Conservation (phyloP, 345 rosid genomes). For the Eucalyptus cladocalyx region DNA sequence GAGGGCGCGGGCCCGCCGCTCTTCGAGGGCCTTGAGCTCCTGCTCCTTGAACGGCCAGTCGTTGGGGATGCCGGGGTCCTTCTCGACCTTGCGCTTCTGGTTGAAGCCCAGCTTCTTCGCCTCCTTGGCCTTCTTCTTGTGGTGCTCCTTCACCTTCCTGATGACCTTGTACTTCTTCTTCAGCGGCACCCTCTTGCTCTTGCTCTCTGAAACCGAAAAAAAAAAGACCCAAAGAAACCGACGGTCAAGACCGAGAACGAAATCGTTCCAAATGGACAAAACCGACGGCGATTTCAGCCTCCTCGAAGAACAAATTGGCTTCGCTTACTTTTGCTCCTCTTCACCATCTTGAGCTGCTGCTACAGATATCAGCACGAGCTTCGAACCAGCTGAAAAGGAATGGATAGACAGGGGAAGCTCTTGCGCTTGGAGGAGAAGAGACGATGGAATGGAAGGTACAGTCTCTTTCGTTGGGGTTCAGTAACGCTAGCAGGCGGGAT, state of each 20-base stretch:
- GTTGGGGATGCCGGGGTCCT: constrained; percentile 95
- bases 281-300: neutral
- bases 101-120: constrained; percentile 69
- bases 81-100: constrained; percentile 56
- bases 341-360: constrained; percentile 39
- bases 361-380: neutral
- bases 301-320: neutral
- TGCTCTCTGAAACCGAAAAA: constrained; percentile 45
- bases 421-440: neutral
- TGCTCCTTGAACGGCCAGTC: constrained; percentile 99
- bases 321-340: constrained; percentile 67
- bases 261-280: neutral
- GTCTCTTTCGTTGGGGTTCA: neutral
- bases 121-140: constrained; percentile 91
- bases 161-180: constrained; percentile 79
- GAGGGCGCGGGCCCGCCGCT: constrained; percentile 71
- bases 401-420: neutral
- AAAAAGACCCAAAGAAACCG: neutral
- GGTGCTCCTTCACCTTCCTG: constrained; percentile 89
- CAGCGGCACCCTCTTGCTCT: constrained; percentile 84
- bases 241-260: neutral
- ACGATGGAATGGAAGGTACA: neutral
- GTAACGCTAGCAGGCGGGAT: neutral
- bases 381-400: neutral
- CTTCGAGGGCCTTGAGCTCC: constrained; percentile 90